Percentiles rank a stretch among this genome's conserved stretches.
phyloP scores from a whole-genome alignment of 1,139 yeast species.

The Meyerozyma elateridarum region DNA sequence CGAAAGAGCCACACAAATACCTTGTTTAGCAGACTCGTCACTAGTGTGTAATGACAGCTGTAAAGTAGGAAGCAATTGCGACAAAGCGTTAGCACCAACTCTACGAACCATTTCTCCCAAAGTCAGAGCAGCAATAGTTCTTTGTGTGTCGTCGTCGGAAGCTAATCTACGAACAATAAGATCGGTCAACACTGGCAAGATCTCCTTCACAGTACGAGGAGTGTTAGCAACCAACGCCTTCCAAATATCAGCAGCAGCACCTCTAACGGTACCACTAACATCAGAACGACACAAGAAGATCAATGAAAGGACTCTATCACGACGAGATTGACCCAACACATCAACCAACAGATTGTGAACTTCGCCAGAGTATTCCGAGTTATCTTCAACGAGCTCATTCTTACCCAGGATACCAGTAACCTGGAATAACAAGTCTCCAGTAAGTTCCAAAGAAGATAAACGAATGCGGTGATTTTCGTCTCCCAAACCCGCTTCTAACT shows the following conservation, averaged over 20 bases:
- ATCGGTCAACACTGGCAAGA: slow-evolving; percentile 76
- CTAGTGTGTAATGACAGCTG: slow-evolving; percentile 57
- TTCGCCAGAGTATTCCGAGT: slow-evolving; percentile 51
- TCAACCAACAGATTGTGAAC: slow-evolving; percentile 63
- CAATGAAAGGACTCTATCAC: slow-evolving; percentile 79
- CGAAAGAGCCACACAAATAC: slow-evolving; percentile 89
- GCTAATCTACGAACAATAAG: slow-evolving; percentile 82
- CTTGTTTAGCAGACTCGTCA: slow-evolving; percentile 85
- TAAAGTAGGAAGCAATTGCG: slow-evolving; percentile 81
- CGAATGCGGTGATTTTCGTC: slow-evolving; percentile 85
- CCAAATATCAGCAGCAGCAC: slow-evolving; percentile 95
- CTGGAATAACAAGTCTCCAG: slow-evolving; percentile 95
- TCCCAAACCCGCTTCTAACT: slow-evolving; percentile 83
- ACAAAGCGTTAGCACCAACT: slow-evolving; percentile 85
- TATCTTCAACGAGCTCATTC: slow-evolving; percentile 63
- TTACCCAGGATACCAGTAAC: slow-evolving; percentile 83
- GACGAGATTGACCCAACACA: slow-evolving; percentile 80
- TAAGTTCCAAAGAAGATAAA: slow-evolving; percentile 87
- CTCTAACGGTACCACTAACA: slow-evolving; percentile 79
- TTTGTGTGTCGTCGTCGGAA: slow-evolving; percentile 69
- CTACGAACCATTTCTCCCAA: slow-evolving; percentile 94
- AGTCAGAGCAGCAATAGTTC: slow-evolving; percentile 89
- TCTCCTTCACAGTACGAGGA: slow-evolving; percentile 92
- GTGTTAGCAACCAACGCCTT: slow-evolving; percentile 94
- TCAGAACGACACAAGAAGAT: slow-evolving; percentile 93